Conservation (phyloP, 805 yeast genomes). For the Tetrapisispora phaffii region DNA sequence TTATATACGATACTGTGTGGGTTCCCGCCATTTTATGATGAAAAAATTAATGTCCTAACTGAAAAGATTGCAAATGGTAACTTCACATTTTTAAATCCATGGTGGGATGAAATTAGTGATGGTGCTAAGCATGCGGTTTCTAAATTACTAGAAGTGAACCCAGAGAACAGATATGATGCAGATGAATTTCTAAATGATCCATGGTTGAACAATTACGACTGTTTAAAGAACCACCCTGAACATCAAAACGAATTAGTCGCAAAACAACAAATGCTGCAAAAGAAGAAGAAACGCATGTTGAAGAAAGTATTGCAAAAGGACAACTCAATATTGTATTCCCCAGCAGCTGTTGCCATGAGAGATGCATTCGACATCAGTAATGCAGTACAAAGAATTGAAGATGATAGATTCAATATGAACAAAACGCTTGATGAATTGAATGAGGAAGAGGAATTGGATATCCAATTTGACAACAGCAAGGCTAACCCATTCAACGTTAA, state of each 20-base stretch:
- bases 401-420: conserved; percentile 32
- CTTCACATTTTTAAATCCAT: conserved; percentile 64
- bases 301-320: conserved; percentile 12
- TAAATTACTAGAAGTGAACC: conserved; percentile 59
- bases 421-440: conserved; percentile 1
- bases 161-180: conserved; percentile 55
- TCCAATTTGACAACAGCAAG: conserved; percentile 1
- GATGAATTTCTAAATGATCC: conserved; percentile 62
- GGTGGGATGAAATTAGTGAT: conserved; percentile 78
- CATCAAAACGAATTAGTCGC: conserved; percentile 1
- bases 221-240: conserved; percentile 6
- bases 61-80: conserved; percentile 63
- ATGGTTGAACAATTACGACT: conserved; percentile 41
- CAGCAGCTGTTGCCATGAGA: conserved; percentile 70
- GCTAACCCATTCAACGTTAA: background rate
- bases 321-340: conserved; percentile 38
- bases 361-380: conserved; percentile 82
- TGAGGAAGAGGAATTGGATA: conserved; percentile 20
- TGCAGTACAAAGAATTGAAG: conserved; percentile 75
- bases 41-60: conserved; percentile 53
- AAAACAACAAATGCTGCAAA: conserved; percentile 4
- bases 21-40: conserved; percentile 92
- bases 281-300: conserved; percentile 13
- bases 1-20: conserved; percentile 90
- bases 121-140: conserved; percentile 64